Evolutionary conservation across 2,329 filamentous ascomycete genomes (phyloP), one percentile per base, ranked within the genome.

Genomic region (Monosporascus sp.): DNA sequence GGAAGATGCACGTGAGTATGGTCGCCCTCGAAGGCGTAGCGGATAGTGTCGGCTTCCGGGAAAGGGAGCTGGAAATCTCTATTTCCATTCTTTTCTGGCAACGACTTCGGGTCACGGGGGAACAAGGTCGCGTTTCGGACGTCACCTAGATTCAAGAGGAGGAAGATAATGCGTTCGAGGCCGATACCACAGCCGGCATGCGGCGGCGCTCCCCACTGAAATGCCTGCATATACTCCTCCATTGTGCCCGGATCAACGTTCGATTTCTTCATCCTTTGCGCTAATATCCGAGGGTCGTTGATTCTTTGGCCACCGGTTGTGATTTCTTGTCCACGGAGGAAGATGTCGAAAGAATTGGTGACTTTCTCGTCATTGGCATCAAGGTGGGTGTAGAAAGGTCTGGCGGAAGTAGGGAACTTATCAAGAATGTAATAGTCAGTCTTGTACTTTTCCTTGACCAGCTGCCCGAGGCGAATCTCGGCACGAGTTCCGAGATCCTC

Each of bases 281-380:
- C 80, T n/a, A 97, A 77, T 66, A 89, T 80, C 5, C 78, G 73
- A 0, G 88, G 81, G 57, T 94, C 86, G 68, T 97, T 89, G 58
- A 97, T 95, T 81, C 92, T 90, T 71, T 97, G 92, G 7, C 92
- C 92, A 62, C 92, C 92, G 1, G 90, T 93, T 46, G 93, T 85
- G 53, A 97, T 94, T 69, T 97, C 92, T 66, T 97, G 92, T 0
- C 92, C 92, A 31, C 92, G 87, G 44, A 96, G 81, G 73, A 97
- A 97, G 54, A 97, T 95, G 68, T 97, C 92, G 63, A 96, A 97
- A 0, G 92, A 96, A 68, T 96, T 96, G 49, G 92, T 97, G 68
- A 85, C 44, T 0, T 56, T 57, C 0, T 65, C 62, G n/a, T 67
- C 60, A 3, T 62, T 44, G 2, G 86, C 81, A 57, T 96, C 89